Evolutionary conservation across 2,329 filamentous ascomycete genomes (phyloP), one percentile per base, ranked within the genome.

Genomic region (Fusarium newnesense): DNA sequence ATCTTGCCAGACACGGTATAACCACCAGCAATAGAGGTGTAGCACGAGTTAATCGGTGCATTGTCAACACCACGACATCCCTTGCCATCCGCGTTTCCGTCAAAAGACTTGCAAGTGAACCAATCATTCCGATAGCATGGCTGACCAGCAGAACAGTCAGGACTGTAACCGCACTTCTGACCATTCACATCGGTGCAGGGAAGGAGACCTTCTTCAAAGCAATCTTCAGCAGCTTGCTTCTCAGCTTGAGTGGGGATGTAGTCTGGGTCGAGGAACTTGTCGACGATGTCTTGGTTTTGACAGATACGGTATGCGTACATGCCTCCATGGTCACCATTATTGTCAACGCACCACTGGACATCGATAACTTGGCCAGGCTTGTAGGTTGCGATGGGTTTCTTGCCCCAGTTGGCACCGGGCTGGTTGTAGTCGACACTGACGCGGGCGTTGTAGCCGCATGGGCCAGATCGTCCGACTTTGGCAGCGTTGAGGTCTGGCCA

Each of bases 281-380:
- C 82, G 36, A 88, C 85, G 0, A 89, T 77, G 0, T 78, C 80
- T 71, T 88, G 86, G 71, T 89, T 80, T 69, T 86, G 83, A 73
- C 87, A 89, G 69, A 88, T 84, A 15, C 87, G 85, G 76, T 87
- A 89, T 72, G 78, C 83, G 78, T 88, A 89, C 86, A 88, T 88
- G 77, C 87, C 87, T 32, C 87, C 86, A 69, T 89, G 87, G 70
- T 89, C 87, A 1, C 87, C 87, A 71, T 88, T 89, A 78, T 87
- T 79, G 73, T 89, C 87, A 24, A 88, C 83, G 59, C 87, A 89
- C 87, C 87, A 89, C 75, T 87, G 80, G 0, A 88, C 87, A 30
- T 87, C 84, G 30, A 88, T 77, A 0, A 82, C 77, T 15, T 88
- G 79, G 0, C 86, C 87, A 0, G 84, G 78, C 0, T 78, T 77